Conservation (phyloP, 805 yeast genomes). For the Myxozyma kluyveri region DNA sequence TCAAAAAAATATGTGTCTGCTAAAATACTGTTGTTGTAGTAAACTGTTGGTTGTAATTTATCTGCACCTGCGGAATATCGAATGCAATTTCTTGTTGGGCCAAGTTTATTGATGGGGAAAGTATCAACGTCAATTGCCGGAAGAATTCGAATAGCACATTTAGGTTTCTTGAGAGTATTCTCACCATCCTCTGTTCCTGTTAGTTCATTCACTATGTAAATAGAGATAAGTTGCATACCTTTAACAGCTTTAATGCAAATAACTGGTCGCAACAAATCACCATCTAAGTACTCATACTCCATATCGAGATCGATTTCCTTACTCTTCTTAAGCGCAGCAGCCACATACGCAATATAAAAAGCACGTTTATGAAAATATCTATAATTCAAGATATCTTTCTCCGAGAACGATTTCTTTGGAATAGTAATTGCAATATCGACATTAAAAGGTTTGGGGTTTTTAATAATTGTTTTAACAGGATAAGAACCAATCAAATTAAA, state of each 20-base stretch:
- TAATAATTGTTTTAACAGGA: conserved; percentile 78
- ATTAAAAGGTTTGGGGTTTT: conserved; percentile 59
- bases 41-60: conserved; percentile 71
- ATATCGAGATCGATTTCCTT: conserved; percentile 47
- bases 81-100: conserved; percentile 78
- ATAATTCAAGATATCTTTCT: conserved; percentile 86
- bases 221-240: conserved; percentile 9
- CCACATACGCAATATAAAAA: conserved; percentile 76
- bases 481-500: conserved; percentile 84
- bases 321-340: conserved; percentile 55
- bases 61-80: conserved; percentile 42
- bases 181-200: conserved; percentile 1
- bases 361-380: conserved; percentile 87
- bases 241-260: conserved; percentile 54
- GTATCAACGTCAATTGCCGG: conserved; percentile 68
- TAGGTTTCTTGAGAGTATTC: conserved; percentile 64
- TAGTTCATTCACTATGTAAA: conserved; percentile 1
- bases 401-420: conserved; percentile 70
- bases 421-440: conserved; percentile 80
- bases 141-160: conserved; percentile 67
- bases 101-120: conserved; percentile 72
- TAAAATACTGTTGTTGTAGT: conserved; percentile 78
- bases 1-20: conserved; percentile 66
- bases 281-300: conserved; percentile 69
- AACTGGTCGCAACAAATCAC: conserved; percentile 73